Conservation (phyloP, 148 eudicot genomes). For the Rhododendron kiyosumense region DNA sequence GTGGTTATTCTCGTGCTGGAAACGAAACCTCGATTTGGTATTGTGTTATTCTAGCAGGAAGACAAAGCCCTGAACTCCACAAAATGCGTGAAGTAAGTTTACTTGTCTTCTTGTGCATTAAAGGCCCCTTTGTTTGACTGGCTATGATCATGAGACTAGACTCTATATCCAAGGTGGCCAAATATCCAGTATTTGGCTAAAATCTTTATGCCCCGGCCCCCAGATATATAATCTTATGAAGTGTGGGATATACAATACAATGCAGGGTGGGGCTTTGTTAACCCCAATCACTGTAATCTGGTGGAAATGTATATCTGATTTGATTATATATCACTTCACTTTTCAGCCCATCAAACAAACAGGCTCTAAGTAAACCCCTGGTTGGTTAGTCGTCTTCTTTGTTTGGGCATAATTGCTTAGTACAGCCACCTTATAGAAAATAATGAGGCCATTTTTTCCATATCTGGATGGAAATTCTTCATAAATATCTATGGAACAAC, state of each 20-base stretch:
- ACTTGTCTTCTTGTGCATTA: slow-evolving; percentile 2
- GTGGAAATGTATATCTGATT: background rate
- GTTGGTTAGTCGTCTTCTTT: background rate
- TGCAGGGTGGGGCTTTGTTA: background rate
- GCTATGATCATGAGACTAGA: background rate
- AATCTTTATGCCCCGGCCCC: background rate
- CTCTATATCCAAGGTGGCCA: too few species aligned
- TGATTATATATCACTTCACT: background rate
- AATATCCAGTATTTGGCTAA: background rate
- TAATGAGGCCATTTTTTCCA: background rate
- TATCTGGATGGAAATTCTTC: background rate
- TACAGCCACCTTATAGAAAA: background rate
- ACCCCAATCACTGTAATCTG: background rate
- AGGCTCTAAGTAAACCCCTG: background rate
- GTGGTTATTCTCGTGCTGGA: slow-evolving; percentile 85
- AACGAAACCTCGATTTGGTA: slow-evolving; percentile 64
- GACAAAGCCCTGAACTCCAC: slow-evolving; percentile 70
- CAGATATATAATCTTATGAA: background rate
- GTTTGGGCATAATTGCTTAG: background rate
- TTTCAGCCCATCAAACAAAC: background rate
- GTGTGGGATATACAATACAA: background rate
- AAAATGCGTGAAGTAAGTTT: slow-evolving; percentile 88
- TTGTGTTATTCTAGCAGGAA: slow-evolving; percentile 77
- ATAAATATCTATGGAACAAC: background rate
- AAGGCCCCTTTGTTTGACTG: background rate